Evolutionary conservation across 2,329 filamentous ascomycete genomes (phyloP).

Genomic region (Fusarium sp.): DNA sequence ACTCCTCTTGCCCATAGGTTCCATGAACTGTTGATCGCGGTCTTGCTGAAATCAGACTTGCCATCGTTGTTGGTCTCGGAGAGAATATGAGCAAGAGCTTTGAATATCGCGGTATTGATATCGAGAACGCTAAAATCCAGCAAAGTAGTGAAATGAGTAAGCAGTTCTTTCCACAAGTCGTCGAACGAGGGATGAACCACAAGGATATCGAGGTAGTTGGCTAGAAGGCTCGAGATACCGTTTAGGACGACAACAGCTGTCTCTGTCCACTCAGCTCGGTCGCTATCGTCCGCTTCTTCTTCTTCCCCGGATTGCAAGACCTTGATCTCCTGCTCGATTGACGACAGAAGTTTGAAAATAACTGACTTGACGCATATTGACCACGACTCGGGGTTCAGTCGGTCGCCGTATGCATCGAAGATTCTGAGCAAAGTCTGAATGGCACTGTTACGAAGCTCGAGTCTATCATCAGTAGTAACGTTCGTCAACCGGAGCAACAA

Average conservation of each 20-base stretch:
- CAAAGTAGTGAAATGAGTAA: conserved; percentile 74
- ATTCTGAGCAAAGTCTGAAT: conserved; percentile 92
- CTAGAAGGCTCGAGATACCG: conserved; percentile 77
- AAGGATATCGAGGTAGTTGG: conserved; percentile 80
- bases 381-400: conserved; percentile 82
- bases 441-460: conserved; percentile 85
- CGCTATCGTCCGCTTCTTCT: conserved; percentile 55
- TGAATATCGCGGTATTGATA: conserved; percentile 77
- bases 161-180: conserved; percentile 78
- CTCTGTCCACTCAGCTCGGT: conserved; percentile 73
- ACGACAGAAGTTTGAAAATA: conserved; percentile 79
- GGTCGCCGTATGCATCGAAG: conserved; percentile 89
- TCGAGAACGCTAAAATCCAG: conserved; percentile 73
- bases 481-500: conserved; percentile 76
- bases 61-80: conserved; percentile 59
- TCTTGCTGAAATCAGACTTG: conserved; percentile 58
- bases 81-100: conserved; percentile 72
- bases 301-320: conserved; percentile 52
- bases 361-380: conserved; percentile 83
- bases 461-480: conserved; percentile 75
- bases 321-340: conserved; percentile 69
- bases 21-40: conserved; percentile 73
- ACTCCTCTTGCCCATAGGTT: conserved; percentile 74
- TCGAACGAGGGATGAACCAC: conserved; percentile 74
- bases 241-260: conserved; percentile 79